phyloP scores from a whole-genome alignment of 2,329 filamentous ascomycete species.

The Dactylellina leptospora region DNA sequence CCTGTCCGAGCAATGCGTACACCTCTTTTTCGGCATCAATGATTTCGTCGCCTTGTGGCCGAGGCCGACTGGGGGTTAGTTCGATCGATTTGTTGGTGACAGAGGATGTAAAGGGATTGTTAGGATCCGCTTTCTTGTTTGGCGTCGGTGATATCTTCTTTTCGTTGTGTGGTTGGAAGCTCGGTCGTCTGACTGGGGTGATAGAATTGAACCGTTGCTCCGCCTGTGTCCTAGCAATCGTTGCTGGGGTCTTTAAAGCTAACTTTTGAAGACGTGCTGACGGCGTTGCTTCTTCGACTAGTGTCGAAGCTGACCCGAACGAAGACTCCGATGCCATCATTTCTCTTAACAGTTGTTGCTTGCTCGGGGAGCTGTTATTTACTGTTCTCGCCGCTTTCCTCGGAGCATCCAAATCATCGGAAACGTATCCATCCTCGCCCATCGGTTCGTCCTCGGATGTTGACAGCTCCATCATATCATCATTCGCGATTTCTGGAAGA shows the following conservation, averaged over 20 bases:
- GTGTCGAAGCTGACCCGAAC: slow-evolving; percentile 10
- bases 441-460: not conserved
- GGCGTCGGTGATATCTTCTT: not conserved
- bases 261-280: not conserved
- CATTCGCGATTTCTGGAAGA: not conserved
- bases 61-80: not conserved
- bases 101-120: not conserved
- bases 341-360: slow-evolving; percentile 5
- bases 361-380: slow-evolving; percentile 34
- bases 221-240: not conserved
- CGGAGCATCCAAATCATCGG: slow-evolving; percentile 4
- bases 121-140: not conserved
- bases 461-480: slow-evolving; percentile 6
- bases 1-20: not conserved
- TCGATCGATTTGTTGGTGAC: not conserved
- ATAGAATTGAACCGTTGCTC: not conserved
- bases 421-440: not conserved
- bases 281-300: slow-evolving; percentile 12
- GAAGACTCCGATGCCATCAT: not conserved
- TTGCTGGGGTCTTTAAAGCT: not conserved
- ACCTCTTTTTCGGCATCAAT: slow-evolving; percentile 7
- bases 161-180: not conserved
- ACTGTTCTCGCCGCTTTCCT: slow-evolving; percentile 28
- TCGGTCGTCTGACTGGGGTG: slow-evolving; percentile 3
- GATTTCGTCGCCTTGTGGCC: not conserved